Evolutionary conservation across 352 stramenopile genomes (phyloP).

Genomic region (Pythium volutum): DNA sequence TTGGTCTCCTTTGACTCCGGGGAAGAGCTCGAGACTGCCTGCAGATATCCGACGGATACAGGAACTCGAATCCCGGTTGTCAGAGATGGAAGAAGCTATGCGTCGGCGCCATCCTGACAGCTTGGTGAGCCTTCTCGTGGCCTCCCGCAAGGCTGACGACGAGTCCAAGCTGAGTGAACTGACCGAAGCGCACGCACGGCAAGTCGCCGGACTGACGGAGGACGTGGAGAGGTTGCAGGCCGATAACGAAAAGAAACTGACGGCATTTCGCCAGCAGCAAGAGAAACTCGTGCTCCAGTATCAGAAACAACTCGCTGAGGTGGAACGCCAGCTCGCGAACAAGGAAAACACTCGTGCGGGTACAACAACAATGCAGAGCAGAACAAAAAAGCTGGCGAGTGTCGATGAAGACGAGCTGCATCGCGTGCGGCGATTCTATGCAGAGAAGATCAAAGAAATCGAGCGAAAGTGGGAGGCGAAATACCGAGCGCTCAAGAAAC

Average conservation of each 20-base stretch:
- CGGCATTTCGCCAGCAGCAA: constrained; percentile 75
- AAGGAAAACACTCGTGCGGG: constrained; percentile 16
- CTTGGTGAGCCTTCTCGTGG: constrained; percentile 73
- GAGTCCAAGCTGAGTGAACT: constrained; percentile 48
- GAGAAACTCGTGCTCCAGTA: constrained; percentile 74
- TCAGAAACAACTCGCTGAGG: constrained; percentile 53
- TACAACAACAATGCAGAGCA: background rate
- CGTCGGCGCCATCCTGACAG: constrained; percentile 72
- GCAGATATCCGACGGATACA: constrained; percentile 73
- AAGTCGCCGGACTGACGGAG: constrained; percentile 38
- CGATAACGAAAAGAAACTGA: constrained; percentile 46
- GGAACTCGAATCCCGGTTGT: constrained; percentile 59
- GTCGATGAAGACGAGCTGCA: constrained; percentile 36
- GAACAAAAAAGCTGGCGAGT: background rate
- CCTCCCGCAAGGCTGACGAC: constrained; percentile 61
- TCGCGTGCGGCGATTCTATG: constrained; percentile 70
- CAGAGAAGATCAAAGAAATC: constrained; percentile 70
- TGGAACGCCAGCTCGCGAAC: constrained; percentile 37
- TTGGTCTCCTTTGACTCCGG: constrained; percentile 6
- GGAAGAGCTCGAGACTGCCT: constrained; percentile 23
- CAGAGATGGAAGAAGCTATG: constrained; percentile 78
- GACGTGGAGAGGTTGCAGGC: constrained; percentile 49
- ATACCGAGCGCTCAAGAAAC: constrained; percentile 53
- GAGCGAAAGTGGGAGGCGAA: constrained; percentile 75
- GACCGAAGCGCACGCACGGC: constrained; percentile 32